These are phyloP conservation scores for Ophiorrhiza pumila DNA, from an alignment of 257 asterid species.

Conservation along the genomic window DNA sequence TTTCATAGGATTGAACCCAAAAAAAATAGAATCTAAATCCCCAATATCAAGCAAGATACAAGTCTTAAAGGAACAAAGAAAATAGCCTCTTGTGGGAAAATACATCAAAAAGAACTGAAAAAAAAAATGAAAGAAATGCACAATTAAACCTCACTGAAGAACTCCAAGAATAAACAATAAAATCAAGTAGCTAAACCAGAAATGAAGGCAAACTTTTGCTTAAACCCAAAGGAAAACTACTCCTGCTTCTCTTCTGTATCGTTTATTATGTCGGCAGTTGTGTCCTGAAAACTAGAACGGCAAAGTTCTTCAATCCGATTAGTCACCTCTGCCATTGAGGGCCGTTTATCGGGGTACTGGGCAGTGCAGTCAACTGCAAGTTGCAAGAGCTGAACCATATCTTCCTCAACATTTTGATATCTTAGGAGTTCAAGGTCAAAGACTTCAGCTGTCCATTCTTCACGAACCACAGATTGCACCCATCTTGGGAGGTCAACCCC, in stretches of 20 bases:
- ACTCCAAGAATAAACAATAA: slow-evolving; percentile 17
- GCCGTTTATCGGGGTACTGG: slow-evolving; percentile 50
- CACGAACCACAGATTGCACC: slow-evolving; percentile 49
- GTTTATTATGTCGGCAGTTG: slow-evolving; percentile 21
- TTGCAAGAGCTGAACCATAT: slow-evolving; percentile 54
- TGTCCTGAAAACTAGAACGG: slow-evolving; percentile 26
- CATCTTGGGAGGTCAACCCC: slow-evolving; percentile 49
- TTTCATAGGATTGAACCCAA: neutral
- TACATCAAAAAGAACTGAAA: neutral
- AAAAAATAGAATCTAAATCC: slow-evolving; percentile 13
- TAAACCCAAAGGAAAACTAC: neutral
- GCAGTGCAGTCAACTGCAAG: slow-evolving; percentile 48
- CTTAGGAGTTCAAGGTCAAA: slow-evolving; percentile 44
- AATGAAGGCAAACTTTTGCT: neutral
- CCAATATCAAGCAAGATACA: slow-evolving; percentile 9
- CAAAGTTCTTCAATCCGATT: slow-evolving; percentile 35
- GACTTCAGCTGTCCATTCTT: slow-evolving; percentile 49
- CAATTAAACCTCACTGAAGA: slow-evolving; percentile 3
- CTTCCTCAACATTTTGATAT: slow-evolving; percentile 42
- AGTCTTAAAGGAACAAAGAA: neutral
- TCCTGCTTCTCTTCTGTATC: slow-evolving; percentile 14
- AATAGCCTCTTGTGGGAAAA: neutral
- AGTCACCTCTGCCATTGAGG: slow-evolving; percentile 40
- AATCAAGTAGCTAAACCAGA: slow-evolving; percentile 9
- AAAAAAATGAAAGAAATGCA: neutral